Percentiles rank a stretch among this genome's conserved stretches.
phyloP scores from a whole-genome alignment of 2,329 filamentous ascomycete species.

The Lachnellula willkommii region DNA sequence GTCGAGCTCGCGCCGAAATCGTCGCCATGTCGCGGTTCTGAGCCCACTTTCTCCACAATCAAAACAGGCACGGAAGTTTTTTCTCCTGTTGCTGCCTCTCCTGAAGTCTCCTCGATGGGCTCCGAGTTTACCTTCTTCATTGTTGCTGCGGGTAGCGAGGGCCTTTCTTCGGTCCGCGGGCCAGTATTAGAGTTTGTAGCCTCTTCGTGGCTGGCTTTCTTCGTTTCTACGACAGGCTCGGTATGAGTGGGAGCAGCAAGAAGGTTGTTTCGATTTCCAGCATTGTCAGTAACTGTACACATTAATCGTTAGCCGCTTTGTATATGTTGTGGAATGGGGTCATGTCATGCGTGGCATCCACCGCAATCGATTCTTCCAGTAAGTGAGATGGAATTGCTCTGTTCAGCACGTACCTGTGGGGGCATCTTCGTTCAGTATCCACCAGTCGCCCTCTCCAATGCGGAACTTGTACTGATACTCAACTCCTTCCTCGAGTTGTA shows the following conservation, averaged over 20 bases:
- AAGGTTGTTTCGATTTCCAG: constrained; percentile 50
- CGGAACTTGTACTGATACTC: constrained; percentile 73
- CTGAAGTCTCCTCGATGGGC: not conserved
- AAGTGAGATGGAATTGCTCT: not conserved
- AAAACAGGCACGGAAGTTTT: constrained; percentile 21
- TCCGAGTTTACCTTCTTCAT: not conserved
- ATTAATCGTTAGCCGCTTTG: constrained; percentile 6
- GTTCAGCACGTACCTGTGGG: constrained; percentile 47
- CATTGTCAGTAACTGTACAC: constrained; percentile 42
- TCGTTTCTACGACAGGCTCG: not conserved
- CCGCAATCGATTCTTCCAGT: not conserved
- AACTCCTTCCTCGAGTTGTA: constrained; percentile 50
- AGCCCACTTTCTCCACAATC: constrained; percentile 33
- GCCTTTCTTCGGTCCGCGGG: no score
- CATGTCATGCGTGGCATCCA: not conserved
- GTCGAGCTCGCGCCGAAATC: constrained; percentile 33
- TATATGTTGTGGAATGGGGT: not conserved
- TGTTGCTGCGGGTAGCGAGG: not conserved
- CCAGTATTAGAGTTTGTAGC: not conserved
- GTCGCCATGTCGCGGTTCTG: constrained; percentile 32
- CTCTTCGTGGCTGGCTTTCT: not conserved
- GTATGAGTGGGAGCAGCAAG: constrained; percentile 31
- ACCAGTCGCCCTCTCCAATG: constrained; percentile 62
- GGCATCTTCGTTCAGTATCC: constrained; percentile 59
- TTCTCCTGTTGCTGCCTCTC: not conserved